Percentiles rank a stretch among this genome's conserved stretches.
phyloP scores from a whole-genome alignment of 805 yeast genomes.

The Spencermartinsiella europaea region DNA sequence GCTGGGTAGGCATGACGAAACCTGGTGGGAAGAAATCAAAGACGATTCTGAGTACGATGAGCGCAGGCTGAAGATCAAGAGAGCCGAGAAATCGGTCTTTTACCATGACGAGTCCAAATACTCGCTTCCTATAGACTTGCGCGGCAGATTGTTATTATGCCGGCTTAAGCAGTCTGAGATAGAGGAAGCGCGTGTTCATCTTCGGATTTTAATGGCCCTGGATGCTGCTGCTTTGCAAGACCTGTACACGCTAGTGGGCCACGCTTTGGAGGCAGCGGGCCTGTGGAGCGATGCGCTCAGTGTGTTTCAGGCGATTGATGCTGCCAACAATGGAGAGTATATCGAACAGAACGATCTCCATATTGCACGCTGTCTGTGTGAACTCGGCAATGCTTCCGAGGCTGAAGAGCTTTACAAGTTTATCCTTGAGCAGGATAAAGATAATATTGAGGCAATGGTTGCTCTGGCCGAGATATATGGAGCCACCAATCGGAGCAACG shows the following conservation, averaged over 20 bases:
- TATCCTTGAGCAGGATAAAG: constrained; percentile 41
- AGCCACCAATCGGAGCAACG: constrained; percentile 27
- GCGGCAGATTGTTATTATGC: constrained; percentile 72
- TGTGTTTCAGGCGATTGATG: constrained; percentile 37
- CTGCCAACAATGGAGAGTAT: not conserved
- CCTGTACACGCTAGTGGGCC: constrained; percentile 71
- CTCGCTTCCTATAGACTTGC: constrained; percentile 76
- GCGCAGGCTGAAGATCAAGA: constrained; percentile 38
- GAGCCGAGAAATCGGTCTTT: constrained; percentile 6
- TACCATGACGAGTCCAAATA: constrained; percentile 23
- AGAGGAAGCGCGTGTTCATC: constrained; percentile 71
- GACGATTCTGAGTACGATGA: constrained; percentile 84
- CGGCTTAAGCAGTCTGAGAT: constrained; percentile 52
- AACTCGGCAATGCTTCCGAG: constrained; percentile 48
- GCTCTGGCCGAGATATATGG: constrained; percentile 79
- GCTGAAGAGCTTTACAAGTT: constrained; percentile 28
- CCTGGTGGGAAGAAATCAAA: constrained; percentile 57
- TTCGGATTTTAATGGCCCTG: constrained; percentile 50
- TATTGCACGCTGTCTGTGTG: constrained; percentile 73
- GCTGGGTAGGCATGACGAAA: constrained; percentile 57
- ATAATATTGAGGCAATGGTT: constrained; percentile 65
- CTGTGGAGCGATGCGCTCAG: constrained; percentile 70
- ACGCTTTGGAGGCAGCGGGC: constrained; percentile 62
- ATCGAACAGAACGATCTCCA: constrained; percentile 37
- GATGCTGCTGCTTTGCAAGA: constrained; percentile 63